Base-by-base conservation (phyloP, 2,329 filamentous ascomycete genomes). In the Microdochium bolleyi region DNA sequence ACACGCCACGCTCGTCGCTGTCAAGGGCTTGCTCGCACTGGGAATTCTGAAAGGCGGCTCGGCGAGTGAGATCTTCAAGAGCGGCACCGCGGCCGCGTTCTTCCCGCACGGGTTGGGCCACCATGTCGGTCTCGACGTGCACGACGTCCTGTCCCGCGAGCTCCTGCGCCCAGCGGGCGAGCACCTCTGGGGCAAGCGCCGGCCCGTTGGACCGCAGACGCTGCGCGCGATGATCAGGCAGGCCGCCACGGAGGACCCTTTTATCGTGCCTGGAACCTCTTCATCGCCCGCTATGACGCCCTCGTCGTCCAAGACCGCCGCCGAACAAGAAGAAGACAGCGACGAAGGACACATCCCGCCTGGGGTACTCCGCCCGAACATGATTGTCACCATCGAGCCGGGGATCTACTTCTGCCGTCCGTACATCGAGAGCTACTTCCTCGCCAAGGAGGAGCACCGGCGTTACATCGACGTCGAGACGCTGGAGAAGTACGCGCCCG, bases 301-400 rank as follows among this genome's bases (percentile, higher is more conserved):
- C 27, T 37, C 24, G 38, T 2, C 49, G 21, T 30, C 53, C 9
- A 48, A n/a, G 21, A 49, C 21, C 27, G 30, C 30, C 9, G 30
- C 30, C 9, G 30, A 46, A 46, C 41, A 10, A 22, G 14, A 49
- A 27, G 48, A 38, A 27, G 53, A 5, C n/a, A 27, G 52, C 22
- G 52, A 57, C 30, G 34, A 51, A 30, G 37, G 11, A 7, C 8
- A 7, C 10, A 41, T 41, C 48, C 54, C 56, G 53, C 57, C 55
- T 52, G 67, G 75, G 54, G 63, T 67, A n/a, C 72, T 87, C 5
- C 67, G 71, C 58, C 72, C 81, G 13, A 78, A 82, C 50, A 88
- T 89, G 74, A 77, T 92, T 38, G 80, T 94, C 19, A 94, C 89
- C 0, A 79, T 92, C 49, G 89, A 94, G 71, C 89, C 89, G 1